These are phyloP conservation scores for Euryodendron excelsum DNA, from an alignment of 148 eudicot genomes.

Conservation along the genomic window DNA sequence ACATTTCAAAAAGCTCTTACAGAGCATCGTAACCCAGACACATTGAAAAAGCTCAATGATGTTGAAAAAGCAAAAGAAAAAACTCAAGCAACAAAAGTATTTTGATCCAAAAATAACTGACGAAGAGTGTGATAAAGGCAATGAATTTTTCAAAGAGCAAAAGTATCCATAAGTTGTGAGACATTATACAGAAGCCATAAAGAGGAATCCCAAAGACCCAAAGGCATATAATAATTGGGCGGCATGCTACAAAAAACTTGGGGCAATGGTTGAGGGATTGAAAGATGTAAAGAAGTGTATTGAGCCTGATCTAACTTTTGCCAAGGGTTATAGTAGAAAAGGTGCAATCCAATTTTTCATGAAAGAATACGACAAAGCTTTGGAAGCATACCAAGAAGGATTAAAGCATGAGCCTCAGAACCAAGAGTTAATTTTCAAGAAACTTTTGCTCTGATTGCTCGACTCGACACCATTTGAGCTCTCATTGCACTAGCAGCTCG, in stretches of 20 bases:
- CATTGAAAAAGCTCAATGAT: constrained; percentile 84
- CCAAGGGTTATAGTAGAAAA: constrained; percentile 90
- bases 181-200: constrained; percentile 86
- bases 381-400: constrained; percentile 93
- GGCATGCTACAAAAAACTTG: constrained; percentile 88
- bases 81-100: constrained; percentile 84
- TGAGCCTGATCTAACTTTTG: constrained; percentile 87
- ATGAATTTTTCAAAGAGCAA: constrained; percentile 78
- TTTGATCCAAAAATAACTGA: constrained; percentile 83
- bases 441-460: no score
- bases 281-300: constrained; percentile 98
- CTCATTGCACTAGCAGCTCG: no score
- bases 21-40: constrained; percentile 96
- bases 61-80: constrained; percentile 94
- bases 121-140: constrained; percentile 97
- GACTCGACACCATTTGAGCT: no score
- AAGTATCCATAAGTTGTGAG: constrained; percentile 85
- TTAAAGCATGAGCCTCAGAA: constrained; percentile 73
- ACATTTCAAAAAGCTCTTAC: constrained; percentile 89
- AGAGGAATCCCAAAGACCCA: constrained; percentile 79
- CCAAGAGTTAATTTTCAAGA: constrained; percentile 70
- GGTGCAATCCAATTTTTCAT: constrained; percentile 90
- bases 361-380: constrained; percentile 92
- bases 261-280: constrained; percentile 89
- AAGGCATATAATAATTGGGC: constrained; percentile 93